These are phyloP conservation scores for Hyphopichia buzzinii DNA, from an alignment of 1,139 yeast species.

Conservation along the genomic window DNA sequence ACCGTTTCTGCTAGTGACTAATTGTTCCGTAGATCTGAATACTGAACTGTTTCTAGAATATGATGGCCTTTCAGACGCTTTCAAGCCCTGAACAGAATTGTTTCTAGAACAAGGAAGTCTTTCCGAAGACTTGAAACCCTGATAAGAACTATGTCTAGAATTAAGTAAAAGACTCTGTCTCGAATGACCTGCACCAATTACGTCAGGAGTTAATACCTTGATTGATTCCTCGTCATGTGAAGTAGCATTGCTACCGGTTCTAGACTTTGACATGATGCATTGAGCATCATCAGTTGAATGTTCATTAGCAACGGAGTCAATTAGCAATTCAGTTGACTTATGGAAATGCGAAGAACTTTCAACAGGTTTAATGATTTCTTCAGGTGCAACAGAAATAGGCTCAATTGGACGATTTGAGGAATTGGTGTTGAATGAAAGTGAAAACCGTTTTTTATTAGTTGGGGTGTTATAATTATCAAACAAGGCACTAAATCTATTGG, in stretches of 20 bases:
- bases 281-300: neutral
- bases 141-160: neutral
- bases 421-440: neutral
- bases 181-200: neutral
- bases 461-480: constrained; percentile 9
- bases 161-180: neutral
- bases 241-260: neutral
- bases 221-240: neutral
- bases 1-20: constrained; percentile 1
- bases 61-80: neutral
- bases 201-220: neutral
- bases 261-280: neutral
- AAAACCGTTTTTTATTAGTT: constrained; percentile 2
- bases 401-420: neutral
- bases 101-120: neutral
- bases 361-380: neutral
- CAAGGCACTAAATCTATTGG: constrained; percentile 8
- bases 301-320: neutral
- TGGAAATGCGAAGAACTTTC: constrained; percentile 1
- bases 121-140: neutral
- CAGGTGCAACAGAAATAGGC: neutral
- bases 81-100: neutral
- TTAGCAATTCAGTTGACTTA: constrained; percentile 2
- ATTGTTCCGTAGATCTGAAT: neutral
- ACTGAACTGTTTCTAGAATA: neutral